Evolutionary conservation across 768 basidiomycete genomes (phyloP).

Genomic region (Pleurotus citrinopileatus): DNA sequence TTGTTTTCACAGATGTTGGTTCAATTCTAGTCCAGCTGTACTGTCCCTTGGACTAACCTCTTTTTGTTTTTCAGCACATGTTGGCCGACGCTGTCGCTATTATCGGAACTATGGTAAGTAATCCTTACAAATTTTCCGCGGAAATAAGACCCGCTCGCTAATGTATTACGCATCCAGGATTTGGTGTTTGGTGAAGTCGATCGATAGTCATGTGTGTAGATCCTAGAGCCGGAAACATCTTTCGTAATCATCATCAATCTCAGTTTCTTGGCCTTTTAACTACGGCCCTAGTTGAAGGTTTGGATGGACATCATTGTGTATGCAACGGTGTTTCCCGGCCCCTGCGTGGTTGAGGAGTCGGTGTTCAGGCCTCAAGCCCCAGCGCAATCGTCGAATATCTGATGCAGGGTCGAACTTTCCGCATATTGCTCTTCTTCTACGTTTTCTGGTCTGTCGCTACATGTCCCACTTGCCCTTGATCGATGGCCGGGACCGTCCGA

Average conservation of each 20-base stretch:
- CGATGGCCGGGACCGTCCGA: too few relatives aligned
- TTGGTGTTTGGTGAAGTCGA: slow-evolving; percentile 77
- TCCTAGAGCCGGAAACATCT: neutral
- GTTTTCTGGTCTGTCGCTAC: too few relatives aligned
- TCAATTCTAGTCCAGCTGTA: slow-evolving; percentile 9
- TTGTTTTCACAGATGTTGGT: slow-evolving; percentile 39
- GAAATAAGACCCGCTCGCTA: slow-evolving; percentile 12
- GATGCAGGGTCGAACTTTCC: too few relatives aligned
- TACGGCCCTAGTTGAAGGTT: too few relatives aligned
- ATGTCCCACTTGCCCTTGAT: too few relatives aligned
- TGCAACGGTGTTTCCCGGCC: too few relatives aligned
- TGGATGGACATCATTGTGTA: too few relatives aligned
- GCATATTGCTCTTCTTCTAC: too few relatives aligned
- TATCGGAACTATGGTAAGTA: slow-evolving; percentile 92
- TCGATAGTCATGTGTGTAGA: slow-evolving; percentile 18
- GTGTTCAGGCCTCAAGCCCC: too few relatives aligned
- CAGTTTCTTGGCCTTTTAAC: neutral
- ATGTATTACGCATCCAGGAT: too few relatives aligned
- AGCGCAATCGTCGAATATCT: too few relatives aligned
- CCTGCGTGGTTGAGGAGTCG: too few relatives aligned
- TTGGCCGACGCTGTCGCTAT: slow-evolving; percentile 94
- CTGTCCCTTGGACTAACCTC: slow-evolving; percentile 13
- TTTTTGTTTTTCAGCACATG: slow-evolving; percentile 59
- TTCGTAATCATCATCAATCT: neutral
- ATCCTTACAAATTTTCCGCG: slow-evolving; percentile 9